These are phyloP conservation scores for Cerrena zonata DNA, from an alignment of 1,284 basidiomycete genomes.

Conservation along the genomic window DNA sequence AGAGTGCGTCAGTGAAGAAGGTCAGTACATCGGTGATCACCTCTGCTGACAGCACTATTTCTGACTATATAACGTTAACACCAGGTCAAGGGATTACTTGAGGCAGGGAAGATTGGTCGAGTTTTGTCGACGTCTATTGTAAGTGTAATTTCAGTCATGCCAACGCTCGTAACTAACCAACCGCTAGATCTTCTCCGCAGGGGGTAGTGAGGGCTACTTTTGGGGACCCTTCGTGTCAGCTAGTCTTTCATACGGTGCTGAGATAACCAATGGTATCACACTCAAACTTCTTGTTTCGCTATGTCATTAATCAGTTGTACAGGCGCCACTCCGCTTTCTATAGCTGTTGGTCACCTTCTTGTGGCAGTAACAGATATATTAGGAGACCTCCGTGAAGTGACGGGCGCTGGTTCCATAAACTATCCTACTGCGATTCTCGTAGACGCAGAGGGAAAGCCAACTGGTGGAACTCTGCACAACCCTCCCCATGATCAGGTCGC, in stretches of 20 bases:
- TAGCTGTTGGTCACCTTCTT: conserved; percentile 28
- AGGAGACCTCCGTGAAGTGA: conserved; percentile 28
- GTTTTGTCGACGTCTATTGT: conserved; percentile 28
- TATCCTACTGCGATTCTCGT: conserved; percentile 26
- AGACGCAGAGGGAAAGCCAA: conserved; percentile 21
- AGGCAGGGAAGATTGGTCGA: conserved; percentile 28
- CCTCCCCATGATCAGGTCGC: conserved; percentile 25
- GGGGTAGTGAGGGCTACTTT: neutral
- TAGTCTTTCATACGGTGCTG: neutral
- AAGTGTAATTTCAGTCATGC: conserved; percentile 3
- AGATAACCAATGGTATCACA: neutral
- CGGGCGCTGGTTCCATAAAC: conserved; percentile 21
- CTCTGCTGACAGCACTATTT: neutral
- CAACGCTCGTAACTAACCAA: neutral
- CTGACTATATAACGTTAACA: conserved; percentile 3
- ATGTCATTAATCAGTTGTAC: neutral
- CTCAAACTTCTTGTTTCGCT: neutral
- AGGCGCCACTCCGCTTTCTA: conserved; percentile 26
- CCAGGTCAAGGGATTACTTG: conserved; percentile 26
- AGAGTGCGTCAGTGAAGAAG: conserved; percentile 22
- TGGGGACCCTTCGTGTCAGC: neutral
- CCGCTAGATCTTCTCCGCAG: neutral
- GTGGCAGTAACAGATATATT: conserved; percentile 24
- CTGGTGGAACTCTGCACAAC: conserved; percentile 19
- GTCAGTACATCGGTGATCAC: conserved; percentile 11